A percentile compares a stretch with the other conserved stretches of the same genome.
Conservation (phyloP, 352 stramenopile species). For the Phytophthora fragariae region DNA sequence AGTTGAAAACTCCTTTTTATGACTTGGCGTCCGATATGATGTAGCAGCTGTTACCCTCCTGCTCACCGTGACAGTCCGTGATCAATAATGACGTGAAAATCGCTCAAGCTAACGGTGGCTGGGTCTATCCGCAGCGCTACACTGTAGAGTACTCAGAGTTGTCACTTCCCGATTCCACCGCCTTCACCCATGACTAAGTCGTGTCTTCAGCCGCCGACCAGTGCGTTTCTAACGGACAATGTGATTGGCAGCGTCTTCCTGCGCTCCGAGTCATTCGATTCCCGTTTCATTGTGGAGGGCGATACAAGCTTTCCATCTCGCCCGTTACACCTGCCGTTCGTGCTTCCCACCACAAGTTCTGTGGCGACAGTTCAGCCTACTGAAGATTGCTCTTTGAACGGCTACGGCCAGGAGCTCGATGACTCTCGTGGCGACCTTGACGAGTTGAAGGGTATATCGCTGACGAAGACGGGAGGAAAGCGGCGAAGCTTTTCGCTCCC, state of each 20-base stretch:
- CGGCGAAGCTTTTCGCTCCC: not conserved
- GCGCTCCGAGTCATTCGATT: not conserved
- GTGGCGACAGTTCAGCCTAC: not conserved
- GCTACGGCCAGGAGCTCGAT: not conserved
- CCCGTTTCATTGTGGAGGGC: not conserved
- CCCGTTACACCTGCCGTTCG: not conserved
- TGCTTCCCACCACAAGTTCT: not conserved
- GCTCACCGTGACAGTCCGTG: not conserved
- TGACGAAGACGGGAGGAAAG: not conserved
- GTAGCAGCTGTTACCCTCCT: not conserved
- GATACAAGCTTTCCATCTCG: not conserved
- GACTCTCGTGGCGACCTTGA: not conserved
- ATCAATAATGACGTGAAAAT: too few species aligned
- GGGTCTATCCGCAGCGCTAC: too few species aligned
- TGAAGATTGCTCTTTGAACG: not conserved
- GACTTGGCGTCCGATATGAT: not conserved
- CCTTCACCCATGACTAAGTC: not conserved
- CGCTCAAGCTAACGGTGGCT: too few species aligned
- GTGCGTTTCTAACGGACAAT: not conserved
- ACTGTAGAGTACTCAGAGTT: too few species aligned
- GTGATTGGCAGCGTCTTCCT: constrained; percentile 8
- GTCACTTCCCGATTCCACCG: not conserved
- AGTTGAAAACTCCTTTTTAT: too few species aligned
- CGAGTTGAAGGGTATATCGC: not conserved
- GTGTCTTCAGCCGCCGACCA: constrained; percentile 6